A percentile compares a stretch with the other conserved stretches of the same genome.
These are phyloP conservation scores for Acanthamoeba healyi DNA, from an alignment of 208 protist species.

Conservation along the genomic window DNA sequence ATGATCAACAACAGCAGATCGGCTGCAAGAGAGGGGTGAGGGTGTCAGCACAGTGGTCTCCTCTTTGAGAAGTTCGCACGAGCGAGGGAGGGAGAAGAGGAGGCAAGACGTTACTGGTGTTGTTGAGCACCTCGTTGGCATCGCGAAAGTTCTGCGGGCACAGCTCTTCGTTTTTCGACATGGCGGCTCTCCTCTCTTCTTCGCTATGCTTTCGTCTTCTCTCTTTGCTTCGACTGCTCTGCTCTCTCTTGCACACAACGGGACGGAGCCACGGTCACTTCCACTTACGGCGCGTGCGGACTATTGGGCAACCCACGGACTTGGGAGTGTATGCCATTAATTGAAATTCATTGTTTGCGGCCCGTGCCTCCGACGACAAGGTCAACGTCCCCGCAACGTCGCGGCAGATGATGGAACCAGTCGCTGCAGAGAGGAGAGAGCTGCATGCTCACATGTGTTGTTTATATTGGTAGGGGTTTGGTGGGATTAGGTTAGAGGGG, in stretches of 20 bases:
- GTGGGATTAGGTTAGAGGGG: constrained; percentile 59
- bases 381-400: not conserved
- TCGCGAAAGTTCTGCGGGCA: constrained; percentile 9
- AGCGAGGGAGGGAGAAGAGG: not conserved
- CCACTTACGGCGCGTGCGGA: not conserved
- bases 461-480: too few relatives aligned
- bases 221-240: too few relatives aligned
- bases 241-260: too few relatives aligned
- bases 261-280: not conserved
- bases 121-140: constrained; percentile 1
- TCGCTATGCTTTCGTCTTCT: too few relatives aligned
- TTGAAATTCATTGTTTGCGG: not conserved
- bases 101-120: not conserved
- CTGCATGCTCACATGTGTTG: too few relatives aligned
- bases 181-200: not conserved
- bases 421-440: too few relatives aligned
- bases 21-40: not conserved
- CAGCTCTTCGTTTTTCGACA: constrained; percentile 16
- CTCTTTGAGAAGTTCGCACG: too few relatives aligned
- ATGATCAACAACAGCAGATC: constrained; percentile 34
- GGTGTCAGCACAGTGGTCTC: not conserved
- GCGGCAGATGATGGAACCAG: not conserved
- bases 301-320: too few relatives aligned
- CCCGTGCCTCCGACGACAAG: too few relatives aligned
- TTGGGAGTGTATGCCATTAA: not conserved